phyloP scores from a whole-genome alignment of 345 rosid species.

The Durio zibethinus region DNA sequence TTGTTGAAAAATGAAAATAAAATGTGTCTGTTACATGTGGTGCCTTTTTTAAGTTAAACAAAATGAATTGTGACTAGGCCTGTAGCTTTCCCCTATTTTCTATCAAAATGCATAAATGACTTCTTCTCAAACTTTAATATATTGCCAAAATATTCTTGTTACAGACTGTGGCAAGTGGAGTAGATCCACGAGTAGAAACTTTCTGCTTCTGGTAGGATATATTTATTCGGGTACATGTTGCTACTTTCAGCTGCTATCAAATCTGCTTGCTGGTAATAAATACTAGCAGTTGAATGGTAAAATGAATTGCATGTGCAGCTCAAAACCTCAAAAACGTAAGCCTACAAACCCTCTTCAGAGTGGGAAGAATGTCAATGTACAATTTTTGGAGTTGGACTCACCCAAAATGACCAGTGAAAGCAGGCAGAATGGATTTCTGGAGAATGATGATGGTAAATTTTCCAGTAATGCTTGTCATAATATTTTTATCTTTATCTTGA shows the following conservation, averaged over 20 bases:
- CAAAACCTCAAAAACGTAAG: slow-evolving; percentile 52
- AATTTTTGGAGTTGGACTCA: slow-evolving; percentile 63
- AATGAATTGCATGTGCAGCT: slow-evolving; percentile 44
- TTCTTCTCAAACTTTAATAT: slow-evolving; percentile 17
- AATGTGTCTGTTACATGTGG: not conserved
- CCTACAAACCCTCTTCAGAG: slow-evolving; percentile 33
- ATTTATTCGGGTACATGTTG: slow-evolving; percentile 15
- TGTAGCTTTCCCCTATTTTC: not conserved
- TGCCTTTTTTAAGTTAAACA: not conserved
- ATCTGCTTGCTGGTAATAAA: slow-evolving; percentile 11
- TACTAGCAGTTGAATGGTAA: slow-evolving; percentile 15
- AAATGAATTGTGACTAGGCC: slow-evolving; percentile 1
- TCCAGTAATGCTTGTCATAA: not conserved
- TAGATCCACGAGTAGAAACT: slow-evolving; percentile 50
- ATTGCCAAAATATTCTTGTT: slow-evolving; percentile 23
- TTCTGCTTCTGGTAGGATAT: slow-evolving; percentile 66
- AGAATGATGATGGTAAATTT: slow-evolving; percentile 52
- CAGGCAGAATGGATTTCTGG: slow-evolving; percentile 29
- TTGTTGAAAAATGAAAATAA: not conserved
- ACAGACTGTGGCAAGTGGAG: slow-evolving; percentile 55
- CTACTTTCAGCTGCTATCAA: slow-evolving; percentile 14
- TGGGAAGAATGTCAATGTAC: slow-evolving; percentile 41
- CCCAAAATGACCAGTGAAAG: slow-evolving; percentile 38
- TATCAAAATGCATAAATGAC: not conserved
- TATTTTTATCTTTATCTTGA: not conserved